Conservation (phyloP, 2,329 filamentous ascomycete species). For the Colletotrichum tofieldiae region DNA sequence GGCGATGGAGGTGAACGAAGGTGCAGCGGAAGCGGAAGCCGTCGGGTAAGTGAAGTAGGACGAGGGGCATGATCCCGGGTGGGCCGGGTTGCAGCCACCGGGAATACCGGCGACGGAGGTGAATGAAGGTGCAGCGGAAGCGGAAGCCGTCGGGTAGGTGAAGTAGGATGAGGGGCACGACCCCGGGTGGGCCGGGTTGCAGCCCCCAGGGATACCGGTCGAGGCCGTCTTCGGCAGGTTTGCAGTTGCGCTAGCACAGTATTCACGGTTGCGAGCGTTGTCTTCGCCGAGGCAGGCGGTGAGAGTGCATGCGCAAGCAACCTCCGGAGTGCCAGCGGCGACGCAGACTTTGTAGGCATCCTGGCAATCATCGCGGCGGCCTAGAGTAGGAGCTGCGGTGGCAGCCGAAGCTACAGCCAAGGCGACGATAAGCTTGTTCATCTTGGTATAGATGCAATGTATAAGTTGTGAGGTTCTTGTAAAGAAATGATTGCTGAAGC, state of each 20-base stretch:
- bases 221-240: constrained; percentile 34
- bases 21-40: constrained; percentile 6
- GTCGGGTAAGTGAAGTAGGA: constrained; percentile 37
- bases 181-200: constrained; percentile 35
- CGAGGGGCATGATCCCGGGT: constrained; percentile 37
- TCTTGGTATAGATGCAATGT: background rate
- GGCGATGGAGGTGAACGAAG: constrained; percentile 21
- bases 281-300: constrained; percentile 36
- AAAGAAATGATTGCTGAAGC: background rate
- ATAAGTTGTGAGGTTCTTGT: background rate
- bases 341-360: constrained; percentile 31
- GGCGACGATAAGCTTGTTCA: constrained; percentile 35
- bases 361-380: constrained; percentile 29
- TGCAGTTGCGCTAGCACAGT: constrained; percentile 31
- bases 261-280: constrained; percentile 39
- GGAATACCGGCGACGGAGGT: constrained; percentile 30
- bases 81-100: constrained; percentile 41
- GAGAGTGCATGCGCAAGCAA: constrained; percentile 35
- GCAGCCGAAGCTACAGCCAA: constrained; percentile 37
- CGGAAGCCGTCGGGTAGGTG: constrained; percentile 15
- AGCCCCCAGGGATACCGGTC: constrained; percentile 6
- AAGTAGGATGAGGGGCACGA: constrained; percentile 32
- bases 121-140: constrained; percentile 19
- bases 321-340: constrained; percentile 30
- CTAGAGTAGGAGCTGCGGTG: constrained; percentile 28